These are phyloP conservation scores for Wolfiporia cocos DNA, from an alignment of 1,284 basidiomycete genomes.

Conservation along the genomic window DNA sequence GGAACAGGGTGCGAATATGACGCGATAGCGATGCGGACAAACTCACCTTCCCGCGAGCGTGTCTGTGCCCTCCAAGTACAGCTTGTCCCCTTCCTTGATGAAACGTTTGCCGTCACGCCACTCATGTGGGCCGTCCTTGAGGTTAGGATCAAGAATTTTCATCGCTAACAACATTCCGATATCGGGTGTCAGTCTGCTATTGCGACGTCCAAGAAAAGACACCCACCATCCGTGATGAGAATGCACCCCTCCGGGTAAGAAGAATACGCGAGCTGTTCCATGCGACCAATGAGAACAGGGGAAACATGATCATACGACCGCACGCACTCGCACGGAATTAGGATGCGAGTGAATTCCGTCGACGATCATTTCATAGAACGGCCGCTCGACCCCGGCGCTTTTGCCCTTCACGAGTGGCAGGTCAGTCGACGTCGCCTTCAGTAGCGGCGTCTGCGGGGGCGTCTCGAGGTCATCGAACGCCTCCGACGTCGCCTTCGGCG, in stretches of 20 bases:
- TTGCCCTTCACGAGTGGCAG: slow-evolving; percentile 29
- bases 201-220: neutral
- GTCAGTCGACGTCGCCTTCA: slow-evolving; percentile 19
- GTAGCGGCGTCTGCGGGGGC: slow-evolving; percentile 51
- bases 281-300: neutral
- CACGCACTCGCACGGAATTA: slow-evolving; percentile 74
- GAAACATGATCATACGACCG: neutral
- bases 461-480: slow-evolving; percentile 59
- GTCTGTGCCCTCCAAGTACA: slow-evolving; percentile 80
- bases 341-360: slow-evolving; percentile 91
- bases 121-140: slow-evolving; percentile 79
- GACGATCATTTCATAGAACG: slow-evolving; percentile 86
- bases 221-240: slow-evolving; percentile 79
- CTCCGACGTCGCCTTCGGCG: slow-evolving; percentile 38
- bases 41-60: slow-evolving; percentile 80
- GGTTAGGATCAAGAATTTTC: slow-evolving; percentile 81
- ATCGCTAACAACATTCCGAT: no score
- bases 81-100: slow-evolving; percentile 74
- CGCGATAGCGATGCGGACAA: neutral
- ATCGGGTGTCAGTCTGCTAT: slow-evolving; percentile 6
- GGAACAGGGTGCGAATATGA: slow-evolving; percentile 8
- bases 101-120: slow-evolving; percentile 81
- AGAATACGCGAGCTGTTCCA: slow-evolving; percentile 72
- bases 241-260: slow-evolving; percentile 81
- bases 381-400: slow-evolving; percentile 41